Conservation (phyloP, 1,139 yeast genomes). For the Sugiyamaella neomexicana region DNA sequence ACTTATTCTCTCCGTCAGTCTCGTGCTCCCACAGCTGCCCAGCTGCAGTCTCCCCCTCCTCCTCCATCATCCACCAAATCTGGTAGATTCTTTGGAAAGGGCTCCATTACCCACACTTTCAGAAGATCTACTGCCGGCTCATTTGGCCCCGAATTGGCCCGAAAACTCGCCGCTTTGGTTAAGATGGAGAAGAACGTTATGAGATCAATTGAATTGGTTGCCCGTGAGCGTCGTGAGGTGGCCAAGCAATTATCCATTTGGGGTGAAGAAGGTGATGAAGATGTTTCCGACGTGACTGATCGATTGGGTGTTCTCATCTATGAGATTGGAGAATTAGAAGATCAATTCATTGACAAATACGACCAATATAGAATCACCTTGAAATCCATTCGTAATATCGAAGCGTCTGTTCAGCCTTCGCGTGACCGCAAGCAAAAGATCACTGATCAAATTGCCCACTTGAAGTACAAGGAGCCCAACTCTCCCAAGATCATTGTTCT, state of each 20-base stretch:
- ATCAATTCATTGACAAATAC: conserved; percentile 94
- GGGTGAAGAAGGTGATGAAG: conserved; percentile 99
- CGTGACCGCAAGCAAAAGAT: conserved; percentile 97
- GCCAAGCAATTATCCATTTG: conserved; percentile 94
- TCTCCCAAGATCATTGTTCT: conserved; percentile 92
- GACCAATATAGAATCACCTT: conserved; percentile 96
- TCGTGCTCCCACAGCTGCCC: conserved; percentile 97
- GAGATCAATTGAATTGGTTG: conserved; percentile 90
- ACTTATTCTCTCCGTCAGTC: conserved; percentile 93
- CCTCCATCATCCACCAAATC: conserved; percentile 87
- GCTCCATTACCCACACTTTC: conserved; percentile 77
- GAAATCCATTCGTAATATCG: conserved; percentile 93
- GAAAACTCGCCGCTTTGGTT: conserved; percentile 84
- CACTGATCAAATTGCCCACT: conserved; percentile 95
- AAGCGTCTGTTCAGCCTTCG: conserved; percentile 96
- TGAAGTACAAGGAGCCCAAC: conserved; percentile 97
- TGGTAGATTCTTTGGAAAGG: conserved; percentile 86
- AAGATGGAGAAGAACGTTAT: conserved; percentile 96
- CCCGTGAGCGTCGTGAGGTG: conserved; percentile 93
- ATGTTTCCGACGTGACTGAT: conserved; percentile 95
- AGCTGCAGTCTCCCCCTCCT: conserved; percentile 91
- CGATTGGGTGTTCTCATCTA: conserved; percentile 92
- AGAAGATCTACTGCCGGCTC: conserved; percentile 90
- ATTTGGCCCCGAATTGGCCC: conserved; percentile 91
- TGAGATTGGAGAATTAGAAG: conserved; percentile 97